Evolutionary conservation across 805 yeast genomes (phyloP).

Genomic region (Priceomyces haplophilus): DNA sequence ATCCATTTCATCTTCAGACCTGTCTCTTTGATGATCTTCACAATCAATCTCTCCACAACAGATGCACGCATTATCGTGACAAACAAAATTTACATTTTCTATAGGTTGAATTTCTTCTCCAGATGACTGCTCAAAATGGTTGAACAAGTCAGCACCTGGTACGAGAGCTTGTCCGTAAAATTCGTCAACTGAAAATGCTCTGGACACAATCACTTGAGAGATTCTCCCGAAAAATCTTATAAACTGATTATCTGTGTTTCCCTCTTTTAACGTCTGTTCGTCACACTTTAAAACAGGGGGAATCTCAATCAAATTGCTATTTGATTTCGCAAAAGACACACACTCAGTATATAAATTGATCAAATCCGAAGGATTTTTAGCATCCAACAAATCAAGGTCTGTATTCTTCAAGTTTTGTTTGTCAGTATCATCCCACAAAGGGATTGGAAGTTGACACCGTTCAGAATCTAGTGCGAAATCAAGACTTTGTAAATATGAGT

Average conservation of each 20-base stretch:
- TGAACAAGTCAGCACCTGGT: constrained; percentile 89
- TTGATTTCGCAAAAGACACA: constrained; percentile 38
- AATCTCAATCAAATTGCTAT: constrained; percentile 22
- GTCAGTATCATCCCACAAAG: constrained; percentile 58
- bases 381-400: constrained; percentile 58
- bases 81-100: constrained; percentile 66
- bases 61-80: constrained; percentile 32
- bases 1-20: constrained; percentile 14
- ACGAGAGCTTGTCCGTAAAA: constrained; percentile 75
- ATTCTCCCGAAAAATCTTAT: constrained; percentile 47
- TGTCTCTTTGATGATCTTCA: constrained; percentile 25
- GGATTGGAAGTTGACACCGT: constrained; percentile 49
- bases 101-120: constrained; percentile 16
- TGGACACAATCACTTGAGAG: constrained; percentile 62
- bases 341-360: constrained; percentile 38
- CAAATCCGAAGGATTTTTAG: constrained; percentile 48
- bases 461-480: constrained; percentile 22
- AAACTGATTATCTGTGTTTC: background rate
- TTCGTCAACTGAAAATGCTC: constrained; percentile 79
- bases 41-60: constrained; percentile 34
- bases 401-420: constrained; percentile 54
- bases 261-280: constrained; percentile 13
- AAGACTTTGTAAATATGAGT: constrained; percentile 56
- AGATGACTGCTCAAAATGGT: constrained; percentile 51
- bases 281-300: constrained; percentile 34